Base-by-base conservation (phyloP, 1,284 basidiomycete species). In the Leccinum fuscescens region DNA sequence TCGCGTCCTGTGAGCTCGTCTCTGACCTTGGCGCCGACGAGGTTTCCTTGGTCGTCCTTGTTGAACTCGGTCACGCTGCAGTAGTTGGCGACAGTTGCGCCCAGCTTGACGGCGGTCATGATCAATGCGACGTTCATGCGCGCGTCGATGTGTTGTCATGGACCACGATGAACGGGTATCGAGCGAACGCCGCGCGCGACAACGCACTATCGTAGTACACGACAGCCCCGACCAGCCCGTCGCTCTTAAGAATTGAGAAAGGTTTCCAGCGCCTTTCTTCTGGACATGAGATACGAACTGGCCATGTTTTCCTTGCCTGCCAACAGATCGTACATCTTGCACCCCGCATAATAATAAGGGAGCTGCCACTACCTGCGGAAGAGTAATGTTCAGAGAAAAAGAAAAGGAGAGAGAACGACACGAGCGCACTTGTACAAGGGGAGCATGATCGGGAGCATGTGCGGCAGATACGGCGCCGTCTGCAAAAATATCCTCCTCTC, bases 241-340 rank as follows among this genome's bases (percentile, higher is more conserved):
- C 88, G 20, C 82, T 80, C 76, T 98, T 98, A 67, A 98, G 83
- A 92, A 97, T 97, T 1, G 96, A 0, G 96, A 80, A 98, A 99
- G 0, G 90, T 86, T 71, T 98, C 94, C 29, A 98, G 79, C 0
- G 96, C 93, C 72, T 96, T 95, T 31, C 92, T 91, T 72, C 90
- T 92, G 71, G 89, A 91, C 89, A 99, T 95, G 66, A 98, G 81
- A 76, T 99, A 99, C 9, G 93, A 94, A 3, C 85, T 83, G 75
- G 96, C 94, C 94, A 98, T 98, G 77, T 98, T 98, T 75, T 98
- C 93, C 71, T 92, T 91, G 1, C 96, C 96, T 14, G 96, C 96
- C 33, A 99, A 82, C 29, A 98, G 52, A 75, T 99, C 96, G 79
- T 99, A 99, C 82, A 97, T 82, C 80, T 98, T 98, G 80, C 93